Evolutionary conservation across 2,329 filamentous ascomycete genomes (phyloP).

Genomic region (Cladophialophora chaetospira): DNA sequence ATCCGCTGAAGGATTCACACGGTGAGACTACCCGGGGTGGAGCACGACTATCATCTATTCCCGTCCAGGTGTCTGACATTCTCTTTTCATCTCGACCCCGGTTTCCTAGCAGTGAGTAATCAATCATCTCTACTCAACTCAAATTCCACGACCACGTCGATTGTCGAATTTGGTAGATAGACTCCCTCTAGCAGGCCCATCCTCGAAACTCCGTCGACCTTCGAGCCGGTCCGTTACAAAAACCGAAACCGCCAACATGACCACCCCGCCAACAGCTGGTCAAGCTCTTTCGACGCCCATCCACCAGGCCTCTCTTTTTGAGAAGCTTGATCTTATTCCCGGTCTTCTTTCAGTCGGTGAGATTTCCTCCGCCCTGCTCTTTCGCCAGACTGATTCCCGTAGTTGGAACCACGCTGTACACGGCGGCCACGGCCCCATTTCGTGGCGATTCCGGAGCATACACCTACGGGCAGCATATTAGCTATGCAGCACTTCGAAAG

Average conservation of each 20-base stretch:
- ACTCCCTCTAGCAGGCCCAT: too few relatives aligned
- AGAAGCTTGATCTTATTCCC: conserved; percentile 27
- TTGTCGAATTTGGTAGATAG: too few relatives aligned
- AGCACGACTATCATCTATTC: too few relatives aligned
- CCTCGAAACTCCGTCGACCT: not conserved
- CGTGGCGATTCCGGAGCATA: conserved; percentile 42
- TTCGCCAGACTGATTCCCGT: not conserved
- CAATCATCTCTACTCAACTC: too few relatives aligned
- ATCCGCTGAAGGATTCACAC: too few relatives aligned
- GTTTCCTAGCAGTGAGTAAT: too few relatives aligned
- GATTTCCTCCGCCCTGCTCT: not conserved
- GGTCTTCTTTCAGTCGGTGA: conserved; percentile 21
- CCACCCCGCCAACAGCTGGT: conserved; percentile 11
- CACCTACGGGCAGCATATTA: conserved; percentile 41
- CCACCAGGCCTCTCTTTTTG: conserved; percentile 21
- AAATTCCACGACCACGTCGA: too few relatives aligned
- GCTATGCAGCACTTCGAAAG: conserved; percentile 37
- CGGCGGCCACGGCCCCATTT: conserved; percentile 41
- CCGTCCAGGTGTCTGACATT: too few relatives aligned
- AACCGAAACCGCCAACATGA: conserved; percentile 5
- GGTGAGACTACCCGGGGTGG: too few relatives aligned
- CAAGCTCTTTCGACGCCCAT: conserved; percentile 1
- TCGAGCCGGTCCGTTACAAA: not conserved
- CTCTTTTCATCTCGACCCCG: too few relatives aligned
- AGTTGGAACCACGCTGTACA: conserved; percentile 22